Evolutionary conservation across 1,284 basidiomycete species (phyloP).

Genomic region (Puccinia polysora): DNA sequence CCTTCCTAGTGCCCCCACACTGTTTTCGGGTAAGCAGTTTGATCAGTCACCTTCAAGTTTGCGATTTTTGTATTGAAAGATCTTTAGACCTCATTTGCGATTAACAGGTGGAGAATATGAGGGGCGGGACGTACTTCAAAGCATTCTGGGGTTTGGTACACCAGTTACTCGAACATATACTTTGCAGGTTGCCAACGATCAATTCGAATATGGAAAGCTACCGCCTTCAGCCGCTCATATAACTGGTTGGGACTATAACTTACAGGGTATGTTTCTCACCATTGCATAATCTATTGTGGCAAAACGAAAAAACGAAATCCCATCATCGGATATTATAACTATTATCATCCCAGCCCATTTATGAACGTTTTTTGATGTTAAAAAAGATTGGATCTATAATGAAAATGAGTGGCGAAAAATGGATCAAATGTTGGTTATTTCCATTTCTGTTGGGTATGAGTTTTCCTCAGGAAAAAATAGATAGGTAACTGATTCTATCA

Average conservation of each 20-base stretch:
- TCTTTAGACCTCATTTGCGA: too few relatives aligned
- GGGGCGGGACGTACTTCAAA: background rate
- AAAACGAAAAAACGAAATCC: background rate
- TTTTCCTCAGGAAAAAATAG: too few relatives aligned
- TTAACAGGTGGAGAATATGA: background rate
- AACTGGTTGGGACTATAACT: conserved; percentile 2
- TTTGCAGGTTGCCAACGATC: conserved; percentile 1
- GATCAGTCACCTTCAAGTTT: too few relatives aligned
- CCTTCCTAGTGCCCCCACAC: too few relatives aligned
- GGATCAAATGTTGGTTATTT: background rate
- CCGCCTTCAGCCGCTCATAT: background rate
- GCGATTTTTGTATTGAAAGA: too few relatives aligned
- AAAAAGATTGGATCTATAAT: conserved; percentile 27
- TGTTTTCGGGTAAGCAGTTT: too few relatives aligned
- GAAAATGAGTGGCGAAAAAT: conserved; percentile 12
- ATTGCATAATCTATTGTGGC: too few relatives aligned
- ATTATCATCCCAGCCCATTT: background rate
- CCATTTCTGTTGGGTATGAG: background rate
- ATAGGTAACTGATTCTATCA: too few relatives aligned
- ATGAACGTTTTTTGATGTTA: background rate
- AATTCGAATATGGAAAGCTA: background rate
- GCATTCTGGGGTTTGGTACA: conserved; percentile 7
- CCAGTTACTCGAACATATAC: conserved; percentile 11
- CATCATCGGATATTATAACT: background rate
- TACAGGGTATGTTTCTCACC: background rate